Base-by-base conservation (phyloP, 345 rosid genomes). In the Dovyalis caffra region DNA sequence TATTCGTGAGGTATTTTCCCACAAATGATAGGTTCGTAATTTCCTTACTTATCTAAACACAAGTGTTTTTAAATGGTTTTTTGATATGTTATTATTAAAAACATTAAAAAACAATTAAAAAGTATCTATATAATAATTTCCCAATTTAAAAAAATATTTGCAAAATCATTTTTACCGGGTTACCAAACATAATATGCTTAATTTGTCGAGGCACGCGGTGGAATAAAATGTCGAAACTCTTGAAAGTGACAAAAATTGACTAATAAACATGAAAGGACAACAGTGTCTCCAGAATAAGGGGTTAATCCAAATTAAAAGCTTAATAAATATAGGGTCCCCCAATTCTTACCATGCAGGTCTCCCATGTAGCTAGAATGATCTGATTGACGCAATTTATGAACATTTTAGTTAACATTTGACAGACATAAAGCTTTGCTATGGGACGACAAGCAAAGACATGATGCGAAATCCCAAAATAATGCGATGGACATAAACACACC, bases 391-490 rank as follows among this genome's bases (percentile, higher is more conserved):
- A 75, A 81, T 77, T 16, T 51, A 35, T 64, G 66, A 61, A 68
- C 51, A 69, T 72, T 70, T n/a, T n/a, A n/a, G n/a, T n/a, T 66
- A 62, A 74, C 33, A 3, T 26, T 72, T 69, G 66, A 75, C 7
- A 67, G 61, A 74, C 76, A 69, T 32, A 34, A n/a, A 68, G 8
- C 71, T 51, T 61, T 38, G 69, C 68, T 35, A 73, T 69, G 77
- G 79, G 66, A 73, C 68, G 77, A 83, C 77, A 79, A 40, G 74
- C 37, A 65, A 69, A 77, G 80, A 79, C 88, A 80, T 47, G 83
- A 86, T 76, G 74, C 8, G 80, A 79, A 74, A 85, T 76, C 63
- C 68, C n/a, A 68, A n/a, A 70, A 45, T 68, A 73, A 71, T 75
- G 74, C 28, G 72, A 58, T 75, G 70, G 66, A 71, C 32, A 66